Evolutionary conservation across 345 rosid species (phyloP).

Genomic region (Hibiscus syriacus): DNA sequence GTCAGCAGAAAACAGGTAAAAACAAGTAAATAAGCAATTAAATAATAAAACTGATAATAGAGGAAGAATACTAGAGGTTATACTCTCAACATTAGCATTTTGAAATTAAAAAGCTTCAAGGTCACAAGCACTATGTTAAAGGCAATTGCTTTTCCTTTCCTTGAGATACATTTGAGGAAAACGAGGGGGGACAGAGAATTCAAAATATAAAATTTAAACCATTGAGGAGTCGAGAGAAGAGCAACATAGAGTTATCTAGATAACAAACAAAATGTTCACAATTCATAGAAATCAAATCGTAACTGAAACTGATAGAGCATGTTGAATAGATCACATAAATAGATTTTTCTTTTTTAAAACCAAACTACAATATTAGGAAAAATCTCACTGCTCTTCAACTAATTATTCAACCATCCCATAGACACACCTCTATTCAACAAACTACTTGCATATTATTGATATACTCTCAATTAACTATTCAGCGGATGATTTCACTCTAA

Average conservation of each 20-base stretch:
- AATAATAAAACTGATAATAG: background rate
- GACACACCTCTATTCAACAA: too few species aligned
- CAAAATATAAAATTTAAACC: background rate
- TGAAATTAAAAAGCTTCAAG: background rate
- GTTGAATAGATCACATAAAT: background rate
- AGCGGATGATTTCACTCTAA: too few species aligned
- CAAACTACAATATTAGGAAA: background rate
- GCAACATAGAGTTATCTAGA: background rate
- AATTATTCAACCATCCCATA: too few species aligned
- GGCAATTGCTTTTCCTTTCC: background rate
- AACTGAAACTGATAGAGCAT: background rate
- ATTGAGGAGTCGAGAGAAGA: background rate
- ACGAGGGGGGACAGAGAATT: background rate
- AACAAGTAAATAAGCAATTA: background rate
- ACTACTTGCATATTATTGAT: too few species aligned
- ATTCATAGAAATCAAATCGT: background rate
- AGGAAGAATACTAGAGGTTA: background rate
- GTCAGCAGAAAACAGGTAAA: slow-evolving; percentile 10
- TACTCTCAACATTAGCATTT: too few species aligned
- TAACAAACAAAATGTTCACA: background rate
- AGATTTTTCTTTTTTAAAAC: too few species aligned
- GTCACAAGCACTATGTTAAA: background rate
- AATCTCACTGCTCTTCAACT: too few species aligned
- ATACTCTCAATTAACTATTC: too few species aligned
- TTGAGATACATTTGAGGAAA: background rate